Base-by-base conservation (phyloP, 495 filamentous ascomycete genomes). In the Xylaria nigripes region DNA sequence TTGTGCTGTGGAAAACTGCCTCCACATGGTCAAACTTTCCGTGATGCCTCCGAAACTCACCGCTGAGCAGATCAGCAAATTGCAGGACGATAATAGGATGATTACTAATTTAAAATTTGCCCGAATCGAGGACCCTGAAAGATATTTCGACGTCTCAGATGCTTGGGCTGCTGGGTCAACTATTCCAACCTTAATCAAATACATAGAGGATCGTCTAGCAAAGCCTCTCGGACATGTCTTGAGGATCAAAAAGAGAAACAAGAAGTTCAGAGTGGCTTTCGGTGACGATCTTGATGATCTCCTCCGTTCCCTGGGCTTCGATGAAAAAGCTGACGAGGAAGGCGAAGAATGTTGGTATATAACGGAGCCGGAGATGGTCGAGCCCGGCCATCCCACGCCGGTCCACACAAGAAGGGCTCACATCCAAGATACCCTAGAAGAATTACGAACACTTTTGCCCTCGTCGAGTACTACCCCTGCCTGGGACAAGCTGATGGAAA, bases 161-260 rank as follows among this genome's bases (percentile, higher is more conserved):
- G 71, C 76, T 9, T 69, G 69, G 36, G 71, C 74, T 5, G 70
- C 78, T 6, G 75, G 74, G 4, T 73, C 83, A 0, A 50, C 53
- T 4, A 16, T 55, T 25, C 25, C 53, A 12, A 43, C 40, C 7
- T 19, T 55, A 15, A 36, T 40, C 9, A 43, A 45, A 16, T 55
- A 55, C 40, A 55, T 55, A 6, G 45, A 55, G 15, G 53, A 55
- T 34, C 53, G 53, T 10, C 40, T 55, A 10, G 9, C 34, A 23
- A 50, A 49, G 18, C 53, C 45, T 24, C n/a, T 2, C 13, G 38
- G 24, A 0, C 24, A 55, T 12, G 27, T 55, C 6, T 71, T 73
- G 32, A 82, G 80, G 63, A 87, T 92, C 50, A 77, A 81, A 3
- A 74, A 76, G 13, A 68, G 78, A 7, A 91, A 91, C 68, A 90